Percentiles rank a stretch among this genome's conserved stretches.
Evolutionary conservation across 768 basidiomycete genomes (phyloP).

Genomic region (Collybia sordida): DNA sequence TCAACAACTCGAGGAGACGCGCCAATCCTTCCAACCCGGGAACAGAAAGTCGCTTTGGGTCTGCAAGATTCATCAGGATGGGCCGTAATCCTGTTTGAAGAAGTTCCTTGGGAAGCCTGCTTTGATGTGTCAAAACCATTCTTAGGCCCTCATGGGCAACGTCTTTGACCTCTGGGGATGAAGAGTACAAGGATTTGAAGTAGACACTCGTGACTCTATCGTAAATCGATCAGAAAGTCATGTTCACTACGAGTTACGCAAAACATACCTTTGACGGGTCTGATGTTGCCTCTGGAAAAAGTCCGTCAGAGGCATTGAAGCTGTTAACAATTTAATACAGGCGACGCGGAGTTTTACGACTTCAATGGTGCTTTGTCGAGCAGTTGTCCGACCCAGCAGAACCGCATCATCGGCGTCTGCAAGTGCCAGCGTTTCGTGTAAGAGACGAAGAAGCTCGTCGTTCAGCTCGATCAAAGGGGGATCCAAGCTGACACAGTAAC

Average conservation of each 20-base stretch:
- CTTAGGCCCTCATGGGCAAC: constrained; percentile 93
- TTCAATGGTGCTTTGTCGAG: constrained; percentile 77
- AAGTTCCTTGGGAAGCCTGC: constrained; percentile 90
- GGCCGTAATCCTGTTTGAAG: constrained; percentile 94
- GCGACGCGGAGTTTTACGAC: constrained; percentile 90
- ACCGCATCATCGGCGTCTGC: constrained; percentile 95
- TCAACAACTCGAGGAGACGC: constrained; percentile 87
- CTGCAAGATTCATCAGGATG: constrained; percentile 96
- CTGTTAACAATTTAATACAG: constrained; percentile 89
- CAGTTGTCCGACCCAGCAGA: constrained; percentile 70
- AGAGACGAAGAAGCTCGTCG: constrained; percentile 86
- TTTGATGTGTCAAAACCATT: constrained; percentile 86
- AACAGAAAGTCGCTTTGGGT: constrained; percentile 91
- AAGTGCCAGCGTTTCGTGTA: constrained; percentile 91
- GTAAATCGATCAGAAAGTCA: constrained; percentile 2
- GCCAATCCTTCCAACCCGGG: constrained; percentile 92
- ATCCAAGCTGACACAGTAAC: constrained; percentile 86
- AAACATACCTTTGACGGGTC: constrained; percentile 77
- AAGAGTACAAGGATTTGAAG: constrained; percentile 97
- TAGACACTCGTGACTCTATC: constrained; percentile 89
- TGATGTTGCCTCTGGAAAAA: constrained; percentile 85
- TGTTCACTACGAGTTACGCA: background rate
- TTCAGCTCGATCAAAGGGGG: constrained; percentile 91
- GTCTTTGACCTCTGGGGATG: constrained; percentile 87
- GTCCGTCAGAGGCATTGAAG: constrained; percentile 93